Evolutionary conservation across 2,329 filamentous ascomycete genomes (phyloP), one percentile per base, ranked within the genome.

Genomic region (Penicillium oxalicum): DNA sequence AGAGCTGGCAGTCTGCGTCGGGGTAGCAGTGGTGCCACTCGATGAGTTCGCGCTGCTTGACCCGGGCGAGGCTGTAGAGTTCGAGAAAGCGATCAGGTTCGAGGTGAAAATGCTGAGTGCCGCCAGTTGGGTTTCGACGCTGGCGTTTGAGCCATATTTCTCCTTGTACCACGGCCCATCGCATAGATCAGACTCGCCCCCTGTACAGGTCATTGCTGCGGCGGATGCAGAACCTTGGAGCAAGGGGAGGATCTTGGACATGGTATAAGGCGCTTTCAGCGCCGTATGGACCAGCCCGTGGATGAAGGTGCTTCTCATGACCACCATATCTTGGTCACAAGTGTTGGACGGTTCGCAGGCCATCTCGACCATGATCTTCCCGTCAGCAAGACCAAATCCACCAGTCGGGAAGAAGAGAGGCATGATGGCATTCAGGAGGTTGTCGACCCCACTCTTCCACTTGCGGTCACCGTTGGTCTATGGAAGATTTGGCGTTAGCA

Each of bases 241-340:
- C 27, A 78, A 73, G 1, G 79, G 76, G 45, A 78, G 68, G 54
- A 88, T 81, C 29, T 63, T 69, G 0, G 74, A 66, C n/a, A 63
- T 62, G 1, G 78, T 82, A 46, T 76, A 76, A 0, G 84, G 84
- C 0, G 79, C 83, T n/a, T 87, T 49, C 57, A 83, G 75, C 4
- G 79, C 77, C 1, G 78, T 74, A 25, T 77, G 72, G 2, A 80
- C 74, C 56, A 87, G 71, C 78, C 82, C 85, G 33, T 83, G 78
- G 56, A 81, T 76, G 12, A 87, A 72, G 55, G 83, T 83, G 37
- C 83, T 83, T 68, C 87, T 87, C 76, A 84, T 88, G 1, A 78
- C 79, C 46, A 79, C 65, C 74, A 88, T 84, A 60, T 89, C 86
- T 39, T 77, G 74, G 44, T 82, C 82, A 71, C 87, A 91, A 27